Base-by-base conservation (phyloP, 2,329 filamentous ascomycete species). In the Dactylonectria estremocensis region DNA sequence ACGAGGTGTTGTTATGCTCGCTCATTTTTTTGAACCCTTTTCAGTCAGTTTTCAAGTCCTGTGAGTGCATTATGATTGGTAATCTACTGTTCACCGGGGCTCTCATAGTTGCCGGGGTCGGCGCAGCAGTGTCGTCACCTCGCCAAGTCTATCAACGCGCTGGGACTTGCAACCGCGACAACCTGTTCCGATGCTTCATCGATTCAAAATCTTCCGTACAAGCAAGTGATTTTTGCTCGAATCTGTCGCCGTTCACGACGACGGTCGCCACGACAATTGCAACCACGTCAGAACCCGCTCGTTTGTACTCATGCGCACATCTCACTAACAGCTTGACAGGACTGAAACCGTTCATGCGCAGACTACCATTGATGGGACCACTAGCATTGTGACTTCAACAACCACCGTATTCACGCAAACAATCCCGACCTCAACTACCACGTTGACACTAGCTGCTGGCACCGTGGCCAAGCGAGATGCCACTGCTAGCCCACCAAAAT, bases 341-440 rank as follows among this genome's bases (percentile, higher is more conserved):
- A 72, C 71, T 2, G 62, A 48, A 43, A 74, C 68, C 7, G 40
- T 63, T 6, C 53, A 71, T 49, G 43, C 52, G 3, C 52, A 69
- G 5, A 43, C 67, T 5, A 73, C 71, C 8, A 28, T 55, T 2
- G 61, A 67, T 10, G 66, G 60, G 1, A 40, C 49, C 2, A 69
- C 62, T 7, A 61, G 40, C 11, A 67, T 48, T 5, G 40, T 69
- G 2, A 69, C 48, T n/a, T 71, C 64, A 2, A 73, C 64, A 2
- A 73, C 68, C 1, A 74, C 69, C 1, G 40, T 71, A 14, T 74
- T 71, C 35, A 75, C 73, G 1, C 55, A 58, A n/a, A 74, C 73
- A 7, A 28, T 75, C 9, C 67, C 71, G 2, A 69, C 69, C 7
- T 55, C 69, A 16, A 75, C 72, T 3, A 66, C 64, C 13, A 74